These are phyloP conservation scores for Globomyces sp. DNA, from an alignment of 371 early-diverging fungal species.

Conservation along the genomic window DNA sequence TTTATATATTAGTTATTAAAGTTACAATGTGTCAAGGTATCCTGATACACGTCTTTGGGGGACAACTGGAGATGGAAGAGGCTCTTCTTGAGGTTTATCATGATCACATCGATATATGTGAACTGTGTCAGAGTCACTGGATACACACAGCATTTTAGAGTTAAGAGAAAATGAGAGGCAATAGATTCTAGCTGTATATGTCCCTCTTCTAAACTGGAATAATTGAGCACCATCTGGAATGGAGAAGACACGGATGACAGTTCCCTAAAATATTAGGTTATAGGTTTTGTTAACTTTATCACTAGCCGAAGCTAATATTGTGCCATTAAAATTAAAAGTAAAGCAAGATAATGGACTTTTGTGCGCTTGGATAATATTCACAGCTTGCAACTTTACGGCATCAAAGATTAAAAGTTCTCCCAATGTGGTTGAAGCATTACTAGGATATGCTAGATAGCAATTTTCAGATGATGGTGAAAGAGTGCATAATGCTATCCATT, in stretches of 20 bases:
- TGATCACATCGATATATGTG: conserved; percentile 84
- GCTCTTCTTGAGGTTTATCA: background rate
- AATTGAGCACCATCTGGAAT: conserved; percentile 83
- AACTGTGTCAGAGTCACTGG: conserved; percentile 93
- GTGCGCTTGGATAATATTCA: conserved; percentile 92
- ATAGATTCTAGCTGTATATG: conserved; percentile 86
- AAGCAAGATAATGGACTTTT: conserved; percentile 82
- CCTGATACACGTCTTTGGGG: background rate
- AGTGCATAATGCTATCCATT: conserved; percentile 75
- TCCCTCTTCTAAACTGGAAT: conserved; percentile 93
- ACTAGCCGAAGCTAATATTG: conserved; percentile 89
- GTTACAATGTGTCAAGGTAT: conserved; percentile 24
- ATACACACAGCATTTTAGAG: conserved; percentile 79
- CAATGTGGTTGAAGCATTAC: conserved; percentile 55
- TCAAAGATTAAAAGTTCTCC: conserved; percentile 92
- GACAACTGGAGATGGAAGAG: no score
- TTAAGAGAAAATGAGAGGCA: conserved; percentile 86
- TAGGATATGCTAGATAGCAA: conserved; percentile 92
- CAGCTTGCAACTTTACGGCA: conserved; percentile 75
- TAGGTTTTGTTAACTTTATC: conserved; percentile 65
- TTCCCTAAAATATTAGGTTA: conserved; percentile 61
- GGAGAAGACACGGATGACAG: conserved; percentile 93
- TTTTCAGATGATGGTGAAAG: conserved; percentile 92
- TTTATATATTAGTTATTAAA: conserved; percentile 22
- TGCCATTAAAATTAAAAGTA: conserved; percentile 86